A percentile compares a stretch with the other conserved stretches of the same genome.
Conservation (phyloP, 495 filamentous ascomycete species). For the Annulohypoxylon bovei region DNA sequence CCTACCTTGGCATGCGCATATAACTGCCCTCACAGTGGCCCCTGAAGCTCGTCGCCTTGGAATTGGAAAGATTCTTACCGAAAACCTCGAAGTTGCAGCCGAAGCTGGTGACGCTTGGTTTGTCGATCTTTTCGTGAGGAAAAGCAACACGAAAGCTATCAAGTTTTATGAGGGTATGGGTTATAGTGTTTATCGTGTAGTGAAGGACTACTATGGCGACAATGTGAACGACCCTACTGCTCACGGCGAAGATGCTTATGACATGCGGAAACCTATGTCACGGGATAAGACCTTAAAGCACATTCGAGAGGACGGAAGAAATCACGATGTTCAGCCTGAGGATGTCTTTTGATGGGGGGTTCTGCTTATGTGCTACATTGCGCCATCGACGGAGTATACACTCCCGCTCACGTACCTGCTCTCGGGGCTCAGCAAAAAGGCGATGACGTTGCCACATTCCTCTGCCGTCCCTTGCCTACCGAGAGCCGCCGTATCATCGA, state of each 20-base stretch:
- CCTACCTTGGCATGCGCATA: conserved; percentile 97
- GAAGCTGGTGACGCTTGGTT: conserved; percentile 90
- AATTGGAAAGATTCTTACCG: conserved; percentile 80
- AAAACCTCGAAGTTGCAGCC: conserved; percentile 79
- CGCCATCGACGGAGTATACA: conserved; percentile 50
- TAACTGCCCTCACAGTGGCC: conserved; percentile 93
- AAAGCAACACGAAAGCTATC: conserved; percentile 86
- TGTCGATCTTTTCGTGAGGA: conserved; percentile 91
- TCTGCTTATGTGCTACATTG: conserved; percentile 30
- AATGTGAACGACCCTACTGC: conserved; percentile 74
- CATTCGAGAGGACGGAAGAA: conserved; percentile 83
- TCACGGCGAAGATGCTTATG: conserved; percentile 82
- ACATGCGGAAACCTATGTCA: conserved; percentile 94
- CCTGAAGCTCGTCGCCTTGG: conserved; percentile 86
- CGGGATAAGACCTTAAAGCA: conserved; percentile 81
- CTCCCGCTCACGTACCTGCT: conserved; percentile 63
- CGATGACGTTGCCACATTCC: conserved; percentile 57
- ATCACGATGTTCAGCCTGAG: conserved; percentile 79
- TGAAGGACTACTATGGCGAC: conserved; percentile 84
- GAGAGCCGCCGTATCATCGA: conserved; percentile 52
- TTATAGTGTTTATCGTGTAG: conserved; percentile 84
- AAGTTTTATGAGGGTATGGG: conserved; percentile 91
- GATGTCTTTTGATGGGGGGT: conserved; percentile 74
- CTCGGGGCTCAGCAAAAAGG: conserved; percentile 66
- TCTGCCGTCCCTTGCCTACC: conserved; percentile 49